Conservation (phyloP, 2,329 filamentous ascomycete species). For the Lachnellula subtilissima region DNA sequence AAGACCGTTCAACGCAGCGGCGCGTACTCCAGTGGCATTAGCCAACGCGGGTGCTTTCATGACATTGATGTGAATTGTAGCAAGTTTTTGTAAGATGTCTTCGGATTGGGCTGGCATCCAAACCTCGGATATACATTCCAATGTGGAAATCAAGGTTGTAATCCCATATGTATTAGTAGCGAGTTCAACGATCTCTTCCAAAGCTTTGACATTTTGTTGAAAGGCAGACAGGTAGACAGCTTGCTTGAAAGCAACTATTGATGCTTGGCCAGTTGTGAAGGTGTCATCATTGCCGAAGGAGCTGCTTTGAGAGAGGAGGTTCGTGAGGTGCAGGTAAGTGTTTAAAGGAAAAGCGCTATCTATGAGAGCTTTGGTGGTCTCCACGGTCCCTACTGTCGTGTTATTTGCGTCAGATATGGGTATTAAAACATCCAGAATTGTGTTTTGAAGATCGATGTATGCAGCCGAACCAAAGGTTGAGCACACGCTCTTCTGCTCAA, state of each 20-base stretch:
- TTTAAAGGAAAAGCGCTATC: background rate
- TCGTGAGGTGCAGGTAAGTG: background rate
- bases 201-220: background rate
- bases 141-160: conserved; percentile 9
- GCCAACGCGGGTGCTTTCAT: background rate
- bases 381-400: too few relatives aligned
- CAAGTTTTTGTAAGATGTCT: background rate
- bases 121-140: conserved; percentile 11
- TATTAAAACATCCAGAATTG: background rate
- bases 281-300: background rate
- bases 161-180: background rate
- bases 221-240: conserved; percentile 7
- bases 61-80: background rate
- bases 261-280: background rate
- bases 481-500: background rate
- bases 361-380: too few relatives aligned
- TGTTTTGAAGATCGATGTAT: background rate
- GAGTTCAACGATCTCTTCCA: conserved; percentile 4
- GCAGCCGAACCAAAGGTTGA: background rate
- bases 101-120: conserved; percentile 5
- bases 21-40: conserved; percentile 39
- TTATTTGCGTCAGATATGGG: too few relatives aligned
- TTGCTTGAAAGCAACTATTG: conserved; percentile 1
- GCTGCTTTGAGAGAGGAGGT: background rate
- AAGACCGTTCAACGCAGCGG: conserved; percentile 44